Conservation (phyloP, 306 rosid genomes). For the Vicia faba region DNA sequence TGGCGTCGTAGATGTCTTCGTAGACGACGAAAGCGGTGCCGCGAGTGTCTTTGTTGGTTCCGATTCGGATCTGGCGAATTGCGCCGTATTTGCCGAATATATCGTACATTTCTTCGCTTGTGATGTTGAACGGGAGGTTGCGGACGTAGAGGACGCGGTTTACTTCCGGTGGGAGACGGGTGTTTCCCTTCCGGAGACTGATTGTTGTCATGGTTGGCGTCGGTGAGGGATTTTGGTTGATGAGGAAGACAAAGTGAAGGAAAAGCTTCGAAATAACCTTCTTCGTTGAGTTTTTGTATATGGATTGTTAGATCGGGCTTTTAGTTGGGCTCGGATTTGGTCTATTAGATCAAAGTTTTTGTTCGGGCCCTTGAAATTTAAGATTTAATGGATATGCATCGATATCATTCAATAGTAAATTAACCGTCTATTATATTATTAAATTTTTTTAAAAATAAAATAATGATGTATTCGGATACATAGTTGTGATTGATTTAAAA, state of each 20-base stretch:
- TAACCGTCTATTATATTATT: too few species aligned
- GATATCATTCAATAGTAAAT: too few species aligned
- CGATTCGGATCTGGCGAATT: conserved; percentile 92
- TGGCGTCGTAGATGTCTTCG: conserved; percentile 99
- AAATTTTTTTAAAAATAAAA: too few species aligned
- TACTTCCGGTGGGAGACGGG: conserved; percentile 95
- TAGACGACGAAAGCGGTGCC: conserved; percentile 97
- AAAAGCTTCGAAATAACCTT: background rate
- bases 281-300: too few species aligned
- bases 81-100: conserved; percentile 98
- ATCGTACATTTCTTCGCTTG: conserved; percentile 99
- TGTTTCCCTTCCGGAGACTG: conserved; percentile 86
- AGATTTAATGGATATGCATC: too few species aligned
- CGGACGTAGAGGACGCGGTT: conserved; percentile 88
- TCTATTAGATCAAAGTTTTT: too few species aligned
- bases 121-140: conserved; percentile 89
- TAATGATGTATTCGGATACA: too few species aligned
- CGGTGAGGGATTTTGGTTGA: background rate
- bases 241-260: conserved; percentile 24
- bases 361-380: too few species aligned
- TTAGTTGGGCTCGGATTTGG: too few species aligned
- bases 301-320: too few species aligned
- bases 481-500: too few species aligned
- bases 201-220: conserved; percentile 63
- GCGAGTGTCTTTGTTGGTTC: conserved; percentile 89